Conservation (phyloP, 495 filamentous ascomycete genomes). For the Thermochaetoides thermophila region DNA sequence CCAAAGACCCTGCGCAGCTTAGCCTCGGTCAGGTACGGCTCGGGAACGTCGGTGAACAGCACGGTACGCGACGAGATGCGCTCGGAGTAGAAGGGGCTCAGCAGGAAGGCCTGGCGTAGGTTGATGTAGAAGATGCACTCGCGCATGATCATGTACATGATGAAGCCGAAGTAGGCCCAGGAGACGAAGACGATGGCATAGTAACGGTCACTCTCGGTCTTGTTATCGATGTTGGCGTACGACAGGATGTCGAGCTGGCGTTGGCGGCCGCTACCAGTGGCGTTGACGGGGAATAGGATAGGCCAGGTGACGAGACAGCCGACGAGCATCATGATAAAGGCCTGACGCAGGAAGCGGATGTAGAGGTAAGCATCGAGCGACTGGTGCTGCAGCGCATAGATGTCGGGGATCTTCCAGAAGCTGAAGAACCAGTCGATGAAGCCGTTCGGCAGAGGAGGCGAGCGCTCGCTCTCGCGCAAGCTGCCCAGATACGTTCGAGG, state of each 20-base stretch:
- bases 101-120: conserved; percentile 82
- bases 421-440: conserved; percentile 58
- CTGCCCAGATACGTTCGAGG: conserved; percentile 77
- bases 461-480: conserved; percentile 53
- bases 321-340: conserved; percentile 57
- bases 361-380: conserved; percentile 81
- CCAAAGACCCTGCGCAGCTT: conserved; percentile 71
- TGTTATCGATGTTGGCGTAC: conserved; percentile 51
- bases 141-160: conserved; percentile 79
- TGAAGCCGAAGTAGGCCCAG: conserved; percentile 70
- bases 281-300: conserved; percentile 73
- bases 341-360: conserved; percentile 68
- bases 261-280: conserved; percentile 52
- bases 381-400: conserved; percentile 74
- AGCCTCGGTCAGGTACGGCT: conserved; percentile 53
- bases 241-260: conserved; percentile 65
- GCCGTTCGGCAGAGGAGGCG: conserved; percentile 52
- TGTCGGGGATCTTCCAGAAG: conserved; percentile 70
- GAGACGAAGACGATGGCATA: conserved; percentile 64
- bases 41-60: conserved; percentile 75
- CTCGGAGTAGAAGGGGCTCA: conserved; percentile 74
- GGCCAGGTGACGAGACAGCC: conserved; percentile 75
- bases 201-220: conserved; percentile 38
- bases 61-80: conserved; percentile 91
- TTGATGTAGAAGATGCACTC: conserved; percentile 94